Conservation (phyloP, 2,329 filamentous ascomycete species). For the Balansia obtecta region DNA sequence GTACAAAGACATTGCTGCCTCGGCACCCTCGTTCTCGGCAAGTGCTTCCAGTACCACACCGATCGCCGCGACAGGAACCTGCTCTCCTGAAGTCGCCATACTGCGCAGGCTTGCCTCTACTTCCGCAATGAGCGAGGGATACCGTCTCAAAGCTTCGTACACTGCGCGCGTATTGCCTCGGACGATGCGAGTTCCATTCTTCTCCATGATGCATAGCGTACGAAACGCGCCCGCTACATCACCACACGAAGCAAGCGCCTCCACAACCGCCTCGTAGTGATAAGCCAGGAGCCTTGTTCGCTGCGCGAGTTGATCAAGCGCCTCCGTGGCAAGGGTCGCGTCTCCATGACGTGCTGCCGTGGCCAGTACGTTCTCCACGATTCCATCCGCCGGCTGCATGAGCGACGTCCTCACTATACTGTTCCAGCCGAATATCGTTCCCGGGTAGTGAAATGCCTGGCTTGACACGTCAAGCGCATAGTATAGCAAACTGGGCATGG, state of each 20-base stretch:
- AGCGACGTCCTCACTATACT: slow-evolving; percentile 37
- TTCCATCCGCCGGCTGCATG: slow-evolving; percentile 40
- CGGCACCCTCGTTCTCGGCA: slow-evolving; percentile 17
- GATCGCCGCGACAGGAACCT: slow-evolving; percentile 25
- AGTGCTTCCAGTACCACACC: slow-evolving; percentile 23
- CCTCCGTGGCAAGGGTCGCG: slow-evolving; percentile 53
- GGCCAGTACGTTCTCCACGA: slow-evolving; percentile 56
- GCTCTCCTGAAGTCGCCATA: slow-evolving; percentile 25
- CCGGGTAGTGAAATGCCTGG: slow-evolving; percentile 46
- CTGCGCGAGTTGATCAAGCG: slow-evolving; percentile 38
- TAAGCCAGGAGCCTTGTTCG: slow-evolving; percentile 41
- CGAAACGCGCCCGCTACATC: slow-evolving; percentile 56
- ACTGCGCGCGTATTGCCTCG: slow-evolving; percentile 53
- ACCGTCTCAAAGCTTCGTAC: slow-evolving; percentile 38
- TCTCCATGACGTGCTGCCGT: slow-evolving; percentile 60
- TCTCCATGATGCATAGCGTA: slow-evolving; percentile 61
- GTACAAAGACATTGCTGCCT: slow-evolving; percentile 21
- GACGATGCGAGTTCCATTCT: slow-evolving; percentile 34
- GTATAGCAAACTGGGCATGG: slow-evolving; percentile 47
- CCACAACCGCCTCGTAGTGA: slow-evolving; percentile 72
- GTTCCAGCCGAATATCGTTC: slow-evolving; percentile 61
- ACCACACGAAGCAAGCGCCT: slow-evolving; percentile 48
- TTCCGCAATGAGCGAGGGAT: slow-evolving; percentile 31
- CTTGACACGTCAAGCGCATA: slow-evolving; percentile 68
- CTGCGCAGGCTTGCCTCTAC: slow-evolving; percentile 45